phyloP scores from a whole-genome alignment of 768 basidiomycete species.

The Auricularia auricula-judae region DNA sequence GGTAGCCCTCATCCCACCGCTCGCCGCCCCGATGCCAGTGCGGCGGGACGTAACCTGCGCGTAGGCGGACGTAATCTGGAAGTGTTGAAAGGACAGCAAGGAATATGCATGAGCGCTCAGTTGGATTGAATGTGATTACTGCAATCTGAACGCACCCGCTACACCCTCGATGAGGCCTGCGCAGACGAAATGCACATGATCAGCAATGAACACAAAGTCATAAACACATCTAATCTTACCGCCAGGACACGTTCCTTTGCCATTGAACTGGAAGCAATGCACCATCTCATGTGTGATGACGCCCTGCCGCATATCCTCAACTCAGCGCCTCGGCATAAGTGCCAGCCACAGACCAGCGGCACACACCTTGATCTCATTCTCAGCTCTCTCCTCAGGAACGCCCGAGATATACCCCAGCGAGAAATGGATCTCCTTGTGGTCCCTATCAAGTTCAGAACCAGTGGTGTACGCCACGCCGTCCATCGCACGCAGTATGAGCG shows the following conservation, averaged over 20 bases:
- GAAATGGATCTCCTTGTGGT: slow-evolving; percentile 65
- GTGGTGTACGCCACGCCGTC: slow-evolving; percentile 60
- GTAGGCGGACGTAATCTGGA: slow-evolving; percentile 61
- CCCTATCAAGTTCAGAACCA: slow-evolving; percentile 30
- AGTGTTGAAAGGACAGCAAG: background rate
- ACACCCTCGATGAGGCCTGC: slow-evolving; percentile 61
- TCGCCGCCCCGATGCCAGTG: slow-evolving; percentile 51
- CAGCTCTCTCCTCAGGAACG: slow-evolving; percentile 1
- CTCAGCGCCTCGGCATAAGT: too few species aligned
- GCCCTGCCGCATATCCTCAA: slow-evolving; percentile 50
- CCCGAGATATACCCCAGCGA: slow-evolving; percentile 50
- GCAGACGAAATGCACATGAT: too few species aligned
- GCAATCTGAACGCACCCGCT: slow-evolving; percentile 37
- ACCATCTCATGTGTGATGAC: slow-evolving; percentile 69
- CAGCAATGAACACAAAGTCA: background rate
- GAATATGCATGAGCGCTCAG: background rate
- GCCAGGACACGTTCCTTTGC: slow-evolving; percentile 44
- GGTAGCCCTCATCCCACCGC: slow-evolving; percentile 69
- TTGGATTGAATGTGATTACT: background rate
- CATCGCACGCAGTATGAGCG: slow-evolving; percentile 26
- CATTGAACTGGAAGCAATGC: slow-evolving; percentile 69
- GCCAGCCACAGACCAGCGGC: too few species aligned
- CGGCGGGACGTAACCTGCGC: slow-evolving; percentile 47
- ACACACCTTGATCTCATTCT: slow-evolving; percentile 7
- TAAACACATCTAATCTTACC: slow-evolving; percentile 13